phyloP scores from a whole-genome alignment of 2,329 filamentous ascomycete species.

The Stachybotrys chartarum region DNA sequence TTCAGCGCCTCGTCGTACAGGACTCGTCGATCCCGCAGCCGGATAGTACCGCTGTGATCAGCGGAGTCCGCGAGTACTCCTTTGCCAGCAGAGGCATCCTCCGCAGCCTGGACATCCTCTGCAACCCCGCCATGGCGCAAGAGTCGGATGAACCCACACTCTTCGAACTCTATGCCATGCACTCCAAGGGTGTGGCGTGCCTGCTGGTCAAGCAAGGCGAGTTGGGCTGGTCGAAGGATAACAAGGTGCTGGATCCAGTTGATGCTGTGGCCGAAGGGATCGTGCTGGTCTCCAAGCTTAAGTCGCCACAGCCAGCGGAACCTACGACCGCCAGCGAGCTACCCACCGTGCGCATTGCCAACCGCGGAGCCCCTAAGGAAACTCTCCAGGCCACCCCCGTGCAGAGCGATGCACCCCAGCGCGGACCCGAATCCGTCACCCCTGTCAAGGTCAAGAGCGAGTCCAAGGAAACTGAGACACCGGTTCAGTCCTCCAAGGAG shows the following conservation, averaged over 20 bases:
- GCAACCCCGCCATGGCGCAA: conserved; percentile 57
- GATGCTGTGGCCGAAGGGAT: conserved; percentile 69
- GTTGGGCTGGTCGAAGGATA: conserved; percentile 84
- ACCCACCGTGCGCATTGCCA: conserved; percentile 25
- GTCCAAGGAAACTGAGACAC: conserved; percentile 40
- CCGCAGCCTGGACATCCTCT: conserved; percentile 83
- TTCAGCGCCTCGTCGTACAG: conserved; percentile 67
- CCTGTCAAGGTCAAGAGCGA: conserved; percentile 34
- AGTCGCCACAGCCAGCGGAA: conserved; percentile 39
- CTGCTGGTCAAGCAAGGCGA: conserved; percentile 80
- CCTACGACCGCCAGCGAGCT: conserved; percentile 15
- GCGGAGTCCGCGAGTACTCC: conserved; percentile 91
- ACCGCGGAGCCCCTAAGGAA: conserved; percentile 30
- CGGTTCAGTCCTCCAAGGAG: conserved; percentile 29
- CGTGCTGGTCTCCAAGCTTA: conserved; percentile 68
- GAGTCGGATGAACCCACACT: conserved; percentile 64
- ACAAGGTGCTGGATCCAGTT: conserved; percentile 74
- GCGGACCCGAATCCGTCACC: conserved; percentile 21
- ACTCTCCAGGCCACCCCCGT: conserved; percentile 15
- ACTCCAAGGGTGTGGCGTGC: conserved; percentile 93
- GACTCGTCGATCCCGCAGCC: conserved; percentile 71
- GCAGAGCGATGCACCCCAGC: conserved; percentile 20
- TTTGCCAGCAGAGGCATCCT: conserved; percentile 81
- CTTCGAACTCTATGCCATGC: conserved; percentile 96
- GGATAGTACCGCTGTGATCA: conserved; percentile 95